Conservation (phyloP, 352 stramenopile genomes). For the Pythium dissotocum region DNA sequence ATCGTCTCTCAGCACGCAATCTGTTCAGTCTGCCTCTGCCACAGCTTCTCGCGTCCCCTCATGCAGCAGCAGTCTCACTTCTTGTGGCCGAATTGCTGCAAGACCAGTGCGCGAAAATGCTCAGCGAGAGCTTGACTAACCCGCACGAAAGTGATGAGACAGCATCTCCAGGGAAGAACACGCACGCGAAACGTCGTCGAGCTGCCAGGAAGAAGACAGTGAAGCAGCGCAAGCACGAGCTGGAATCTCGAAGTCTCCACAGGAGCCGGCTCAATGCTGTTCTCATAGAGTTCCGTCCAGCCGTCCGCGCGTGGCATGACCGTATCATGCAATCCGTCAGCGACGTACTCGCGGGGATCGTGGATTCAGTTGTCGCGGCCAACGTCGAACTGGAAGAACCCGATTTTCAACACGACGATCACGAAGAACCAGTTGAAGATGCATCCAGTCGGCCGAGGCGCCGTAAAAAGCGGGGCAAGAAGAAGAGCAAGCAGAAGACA, state of each 20-base stretch:
- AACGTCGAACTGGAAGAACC: neutral
- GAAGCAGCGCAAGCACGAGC: slow-evolving; percentile 58
- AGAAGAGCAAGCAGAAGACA: slow-evolving; percentile 21
- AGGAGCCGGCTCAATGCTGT: slow-evolving; percentile 40
- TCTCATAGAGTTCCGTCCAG: slow-evolving; percentile 41
- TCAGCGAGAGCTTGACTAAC: slow-evolving; percentile 48
- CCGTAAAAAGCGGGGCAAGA: slow-evolving; percentile 33
- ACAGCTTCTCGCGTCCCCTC: slow-evolving; percentile 30
- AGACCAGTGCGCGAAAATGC: slow-evolving; percentile 61
- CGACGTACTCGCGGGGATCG: slow-evolving; percentile 42
- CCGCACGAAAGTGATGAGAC: neutral
- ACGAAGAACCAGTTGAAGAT: neutral
- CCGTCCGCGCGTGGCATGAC: slow-evolving; percentile 35
- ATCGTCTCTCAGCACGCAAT: neutral
- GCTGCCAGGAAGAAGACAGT: slow-evolving; percentile 67
- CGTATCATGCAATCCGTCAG: slow-evolving; percentile 28
- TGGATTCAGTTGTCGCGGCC: slow-evolving; percentile 34
- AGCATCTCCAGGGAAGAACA: slow-evolving; percentile 7
- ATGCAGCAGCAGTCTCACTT: slow-evolving; percentile 59
- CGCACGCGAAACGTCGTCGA: slow-evolving; percentile 45
- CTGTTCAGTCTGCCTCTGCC: slow-evolving; percentile 21
- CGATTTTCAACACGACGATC: neutral
- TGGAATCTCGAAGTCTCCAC: slow-evolving; percentile 37
- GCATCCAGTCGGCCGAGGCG: slow-evolving; percentile 15
- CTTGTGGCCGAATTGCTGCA: slow-evolving; percentile 77